These are phyloP conservation scores for Dalbergia cultrata DNA, from an alignment of 306 rosid species.

Conservation along the genomic window DNA sequence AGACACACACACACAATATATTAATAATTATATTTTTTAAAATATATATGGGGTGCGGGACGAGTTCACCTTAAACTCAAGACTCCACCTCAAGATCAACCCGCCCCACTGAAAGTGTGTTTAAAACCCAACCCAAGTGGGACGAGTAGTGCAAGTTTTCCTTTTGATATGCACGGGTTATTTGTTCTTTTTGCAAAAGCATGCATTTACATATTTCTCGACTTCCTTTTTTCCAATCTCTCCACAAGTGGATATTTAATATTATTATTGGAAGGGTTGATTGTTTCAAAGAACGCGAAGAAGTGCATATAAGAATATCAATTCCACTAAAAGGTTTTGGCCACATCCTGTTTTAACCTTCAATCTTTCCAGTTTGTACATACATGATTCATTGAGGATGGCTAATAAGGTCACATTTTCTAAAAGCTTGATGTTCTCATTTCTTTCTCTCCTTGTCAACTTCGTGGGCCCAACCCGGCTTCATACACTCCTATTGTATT, in stretches of 20 bases:
- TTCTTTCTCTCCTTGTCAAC: not conserved
- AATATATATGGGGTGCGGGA: too few species aligned
- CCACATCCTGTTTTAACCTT: not conserved
- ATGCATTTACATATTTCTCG: not conserved
- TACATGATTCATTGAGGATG: not conserved
- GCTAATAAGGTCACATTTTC: not conserved
- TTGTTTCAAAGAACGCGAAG: not conserved
- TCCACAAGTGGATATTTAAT: not conserved
- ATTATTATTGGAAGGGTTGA: not conserved
- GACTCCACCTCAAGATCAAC: too few species aligned
- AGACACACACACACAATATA: too few species aligned
- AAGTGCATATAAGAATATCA: not conserved
- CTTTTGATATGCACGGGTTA: not conserved
- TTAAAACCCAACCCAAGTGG: too few species aligned
- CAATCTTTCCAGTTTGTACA: not conserved
- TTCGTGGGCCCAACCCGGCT: conserved; percentile 4
- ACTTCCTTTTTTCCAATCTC: not conserved
- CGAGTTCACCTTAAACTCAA: too few species aligned
- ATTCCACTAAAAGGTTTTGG: not conserved
- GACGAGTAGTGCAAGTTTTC: too few species aligned
- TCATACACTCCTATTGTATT: not conserved
- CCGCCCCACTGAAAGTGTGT: too few species aligned
- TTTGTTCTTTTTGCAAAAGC: not conserved
- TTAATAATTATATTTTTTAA: too few species aligned
- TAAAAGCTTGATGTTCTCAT: not conserved